Evolutionary conservation across 2,329 filamentous ascomycete genomes (phyloP), one percentile per base, ranked within the genome.

Genomic region (Colletotrichum higginsianum): DNA sequence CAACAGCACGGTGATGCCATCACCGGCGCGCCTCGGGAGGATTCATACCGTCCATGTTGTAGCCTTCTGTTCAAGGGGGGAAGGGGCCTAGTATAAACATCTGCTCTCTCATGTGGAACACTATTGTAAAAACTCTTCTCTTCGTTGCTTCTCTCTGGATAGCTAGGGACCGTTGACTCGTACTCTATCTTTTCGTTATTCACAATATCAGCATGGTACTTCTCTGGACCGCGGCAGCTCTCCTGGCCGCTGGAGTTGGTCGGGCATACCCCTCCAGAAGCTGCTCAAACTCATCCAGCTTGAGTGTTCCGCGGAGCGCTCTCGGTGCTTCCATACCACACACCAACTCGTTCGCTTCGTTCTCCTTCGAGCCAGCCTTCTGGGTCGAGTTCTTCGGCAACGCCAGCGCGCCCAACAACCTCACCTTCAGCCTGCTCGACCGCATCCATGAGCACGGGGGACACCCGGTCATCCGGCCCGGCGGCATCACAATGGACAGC

Each of bases 401-500:
- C 30, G 64, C 73, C 3, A 69, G 42, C 15, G 53, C 64, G 7
- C 74, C 73, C 8, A 74, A 74, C 21, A 53, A 72, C 4, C 67
- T 75, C 15, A 73, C 74, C 6, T 67, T 75, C 50, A 66, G 60
- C 7, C 44, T 71, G 1, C 50, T 75, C n/a, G 49, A 61, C 1
- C 74, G 68, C 0, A 64, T 75, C 16, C 69, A 73, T 6, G 68
- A 74, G 2, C 67, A 70, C 60, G 74, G 74, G 2, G 64, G 63
- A 6, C 58, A 60, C 6, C 73, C 74, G 2, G 46, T 74, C 8
- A 65, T 75, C 26, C 71, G 74, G 1, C 73, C 74, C 7, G 74
- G 74, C 5, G 74, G 74, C 15, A 75, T 75, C 56, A 71, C 74
- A 35, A 74, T 74, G 73, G 74, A 75, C 60, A 74, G 74, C 47